These are phyloP conservation scores for Crithidia expoeki DNA, from an alignment of 208 protist genomes.

Conservation along the genomic window DNA sequence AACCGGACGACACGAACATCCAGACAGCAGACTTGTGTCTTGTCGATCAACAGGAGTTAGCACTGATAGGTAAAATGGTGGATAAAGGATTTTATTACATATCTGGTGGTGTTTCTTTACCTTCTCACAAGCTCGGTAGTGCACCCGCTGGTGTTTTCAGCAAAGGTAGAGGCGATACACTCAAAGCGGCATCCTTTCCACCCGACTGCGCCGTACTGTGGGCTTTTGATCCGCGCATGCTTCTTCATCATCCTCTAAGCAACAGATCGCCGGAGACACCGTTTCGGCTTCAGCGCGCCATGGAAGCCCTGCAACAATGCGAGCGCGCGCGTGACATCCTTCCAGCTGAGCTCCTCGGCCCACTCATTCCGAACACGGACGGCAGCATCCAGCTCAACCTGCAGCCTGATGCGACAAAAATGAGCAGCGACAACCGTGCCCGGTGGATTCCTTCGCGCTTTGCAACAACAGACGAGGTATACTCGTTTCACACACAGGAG, in stretches of 20 bases:
- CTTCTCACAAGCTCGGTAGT: not conserved
- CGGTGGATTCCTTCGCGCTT: slow-evolving; percentile 57
- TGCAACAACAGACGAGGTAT: slow-evolving; percentile 65
- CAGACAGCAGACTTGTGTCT: slow-evolving; percentile 25
- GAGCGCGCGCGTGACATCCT: slow-evolving; percentile 59
- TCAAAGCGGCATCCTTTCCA: not conserved
- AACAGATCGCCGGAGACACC: slow-evolving; percentile 75
- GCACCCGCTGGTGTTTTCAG: not conserved
- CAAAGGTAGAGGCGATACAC: not conserved
- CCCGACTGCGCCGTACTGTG: slow-evolving; percentile 65
- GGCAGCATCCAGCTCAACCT: slow-evolving; percentile 7
- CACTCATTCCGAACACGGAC: not conserved
- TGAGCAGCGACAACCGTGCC: slow-evolving; percentile 25
- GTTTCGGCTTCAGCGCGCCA: slow-evolving; percentile 61
- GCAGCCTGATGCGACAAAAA: not conserved
- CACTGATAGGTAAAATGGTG: slow-evolving; percentile 55
- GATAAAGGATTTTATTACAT: slow-evolving; percentile 63
- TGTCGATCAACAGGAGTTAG: slow-evolving; percentile 65
- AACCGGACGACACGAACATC: not conserved
- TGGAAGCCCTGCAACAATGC: slow-evolving; percentile 52
- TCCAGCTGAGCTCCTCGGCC: slow-evolving; percentile 42
- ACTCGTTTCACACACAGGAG: slow-evolving; percentile 52
- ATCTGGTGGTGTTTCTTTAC: slow-evolving; percentile 37
- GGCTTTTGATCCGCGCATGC: slow-evolving; percentile 71
- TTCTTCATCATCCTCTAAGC: slow-evolving; percentile 53